Evolutionary conservation across 2,329 filamentous ascomycete genomes (phyloP).

Genomic region (Neoarthrinium moseri): DNA sequence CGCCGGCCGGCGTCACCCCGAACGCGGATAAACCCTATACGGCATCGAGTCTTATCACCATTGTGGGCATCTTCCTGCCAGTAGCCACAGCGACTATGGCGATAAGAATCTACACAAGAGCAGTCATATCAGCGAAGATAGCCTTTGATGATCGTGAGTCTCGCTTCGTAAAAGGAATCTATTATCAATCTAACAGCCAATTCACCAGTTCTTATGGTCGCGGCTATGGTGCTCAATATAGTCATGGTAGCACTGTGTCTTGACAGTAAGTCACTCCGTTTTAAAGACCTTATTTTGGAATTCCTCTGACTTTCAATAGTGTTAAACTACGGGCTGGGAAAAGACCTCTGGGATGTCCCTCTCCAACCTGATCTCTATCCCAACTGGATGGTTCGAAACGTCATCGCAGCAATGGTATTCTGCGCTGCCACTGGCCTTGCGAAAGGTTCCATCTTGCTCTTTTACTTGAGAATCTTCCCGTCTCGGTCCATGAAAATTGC

Average conservation of each 20-base stretch:
- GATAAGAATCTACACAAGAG: conserved; percentile 16
- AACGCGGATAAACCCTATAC: conserved; percentile 8
- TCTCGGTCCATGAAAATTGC: conserved; percentile 16
- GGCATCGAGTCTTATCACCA: conserved; percentile 9
- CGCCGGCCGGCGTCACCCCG: conserved; percentile 12
- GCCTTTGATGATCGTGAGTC: conserved; percentile 17
- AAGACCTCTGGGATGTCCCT: conserved; percentile 20
- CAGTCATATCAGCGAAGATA: conserved; percentile 11
- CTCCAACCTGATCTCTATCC: conserved; percentile 9
- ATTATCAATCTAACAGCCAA: background rate
- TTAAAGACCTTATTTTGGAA: no score
- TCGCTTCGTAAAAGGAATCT: background rate
- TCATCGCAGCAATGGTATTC: conserved; percentile 18
- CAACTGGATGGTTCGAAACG: conserved; percentile 13
- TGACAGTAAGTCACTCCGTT: conserved; percentile 15
- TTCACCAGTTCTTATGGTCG: conserved; percentile 12
- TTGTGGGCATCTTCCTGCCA: conserved; percentile 14
- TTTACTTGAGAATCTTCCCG: conserved; percentile 25
- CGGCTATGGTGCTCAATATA: conserved; percentile 5
- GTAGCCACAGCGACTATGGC: conserved; percentile 11
- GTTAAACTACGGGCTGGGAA: conserved; percentile 18
- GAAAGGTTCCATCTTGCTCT: conserved; percentile 24
- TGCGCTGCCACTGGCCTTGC: conserved; percentile 19
- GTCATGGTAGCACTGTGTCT: conserved; percentile 9
- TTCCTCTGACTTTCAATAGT: conserved; percentile 13